Base-by-base conservation (phyloP, 2,329 filamentous ascomycete species). In the Orbilia javanica region DNA sequence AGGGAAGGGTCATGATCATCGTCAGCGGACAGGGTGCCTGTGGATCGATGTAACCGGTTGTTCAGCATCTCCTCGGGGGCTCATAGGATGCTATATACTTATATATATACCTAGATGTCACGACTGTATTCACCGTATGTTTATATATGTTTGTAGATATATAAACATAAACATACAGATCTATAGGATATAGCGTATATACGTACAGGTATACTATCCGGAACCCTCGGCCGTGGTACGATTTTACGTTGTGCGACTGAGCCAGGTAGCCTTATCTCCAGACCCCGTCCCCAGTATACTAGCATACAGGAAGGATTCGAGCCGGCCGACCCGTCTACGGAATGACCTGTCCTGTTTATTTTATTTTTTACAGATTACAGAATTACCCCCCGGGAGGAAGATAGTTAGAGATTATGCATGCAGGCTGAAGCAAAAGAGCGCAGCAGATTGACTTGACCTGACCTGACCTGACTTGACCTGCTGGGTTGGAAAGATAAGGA, bases 401-500 rank as follows among this genome's bases (percentile, higher is more conserved):
- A 5, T 10, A 10, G n/a, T n/a, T n/a, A n/a, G 50, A 63, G 39
- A 46, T 68, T 57, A 63, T 70, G 53, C 66, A 70, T n/a, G n/a
- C n/a, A 39, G 66, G 25, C 25, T 20, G 52, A 22, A 31, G 60
- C n/a, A n/a, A n/a, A n/a, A 68, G 53, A 68, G 64, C 55, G 71
- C 53, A 75, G 71, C 44, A n/a, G n/a, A n/a, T n/a, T n/a, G n/a
- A n/a, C n/a, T n/a, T n/a, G n/a, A n/a, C n/a, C n/a, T n/a, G n/a
- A n/a, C n/a, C n/a, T n/a, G n/a, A n/a, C n/a, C n/a, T n/a, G n/a
- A n/a, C n/a, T n/a, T n/a, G n/a, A n/a, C n/a, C n/a, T 52, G 46
- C 72, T 50, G 57, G 72, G 65, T 68, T 62, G 48, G 46, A 70
- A n/a, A n/a, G 72, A 76, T 76, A 76, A 76, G 72, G 55, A 31